phyloP scores from a whole-genome alignment of 2,329 filamentous ascomycete species.

The Chaetothyriales sp. region DNA sequence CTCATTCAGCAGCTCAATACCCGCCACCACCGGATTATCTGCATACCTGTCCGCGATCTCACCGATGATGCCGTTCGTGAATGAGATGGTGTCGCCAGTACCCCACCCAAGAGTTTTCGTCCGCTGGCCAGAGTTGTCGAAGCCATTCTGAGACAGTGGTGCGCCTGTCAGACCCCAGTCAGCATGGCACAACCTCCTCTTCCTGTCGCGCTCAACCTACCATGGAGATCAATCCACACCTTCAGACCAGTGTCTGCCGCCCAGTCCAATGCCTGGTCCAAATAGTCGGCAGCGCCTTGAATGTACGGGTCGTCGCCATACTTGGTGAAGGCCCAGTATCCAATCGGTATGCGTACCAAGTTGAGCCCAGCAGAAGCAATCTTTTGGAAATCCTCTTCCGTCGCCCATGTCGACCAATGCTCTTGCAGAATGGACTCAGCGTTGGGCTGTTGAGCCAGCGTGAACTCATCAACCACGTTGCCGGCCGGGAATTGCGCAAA shows the following conservation, averaged over 20 bases:
- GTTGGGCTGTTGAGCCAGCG: conserved; percentile 37
- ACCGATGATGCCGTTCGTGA: conserved; percentile 41
- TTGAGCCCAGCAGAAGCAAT: conserved; percentile 41
- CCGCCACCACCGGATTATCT: conserved; percentile 42
- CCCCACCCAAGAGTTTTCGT: conserved; percentile 22
- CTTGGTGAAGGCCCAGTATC: conserved; percentile 49
- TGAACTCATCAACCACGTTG: conserved; percentile 45
- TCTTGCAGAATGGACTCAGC: conserved; percentile 35
- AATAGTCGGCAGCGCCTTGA: conserved; percentile 44
- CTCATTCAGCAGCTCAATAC: conserved; percentile 35
- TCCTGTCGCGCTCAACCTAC: conserved; percentile 26
- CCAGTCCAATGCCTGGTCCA: conserved; percentile 47
- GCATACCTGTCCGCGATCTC: conserved; percentile 46
- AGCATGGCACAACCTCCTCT: not conserved
- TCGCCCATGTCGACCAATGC: conserved; percentile 49
- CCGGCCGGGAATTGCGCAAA: conserved; percentile 37
- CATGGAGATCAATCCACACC: conserved; percentile 55
- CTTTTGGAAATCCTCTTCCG: conserved; percentile 40
- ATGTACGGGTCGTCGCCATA: conserved; percentile 46
- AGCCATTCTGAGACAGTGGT: conserved; percentile 52
- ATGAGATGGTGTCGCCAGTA: conserved; percentile 23
- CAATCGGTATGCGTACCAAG: conserved; percentile 51
- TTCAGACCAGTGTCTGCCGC: conserved; percentile 45
- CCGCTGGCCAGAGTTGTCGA: conserved; percentile 49
- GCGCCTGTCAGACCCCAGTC: conserved; percentile 24